Conservation (phyloP, 2,329 filamentous ascomycete genomes). For the Helminthosporium solani region DNA sequence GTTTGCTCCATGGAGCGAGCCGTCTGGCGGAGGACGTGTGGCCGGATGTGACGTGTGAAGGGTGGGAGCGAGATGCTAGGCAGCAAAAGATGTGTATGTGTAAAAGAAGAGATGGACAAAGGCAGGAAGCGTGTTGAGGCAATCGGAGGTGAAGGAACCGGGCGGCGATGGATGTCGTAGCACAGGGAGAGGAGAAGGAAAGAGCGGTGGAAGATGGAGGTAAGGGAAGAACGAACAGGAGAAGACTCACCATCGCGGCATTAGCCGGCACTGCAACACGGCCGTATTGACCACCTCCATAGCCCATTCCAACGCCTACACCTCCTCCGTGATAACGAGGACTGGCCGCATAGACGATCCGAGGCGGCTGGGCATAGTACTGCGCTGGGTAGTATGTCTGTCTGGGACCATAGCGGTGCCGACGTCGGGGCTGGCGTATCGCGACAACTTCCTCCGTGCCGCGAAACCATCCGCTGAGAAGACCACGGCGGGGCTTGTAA, state of each 20-base stretch:
- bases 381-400: constrained; percentile 29
- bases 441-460: constrained; percentile 3
- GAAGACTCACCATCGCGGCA: constrained; percentile 27
- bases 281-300: constrained; percentile 16
- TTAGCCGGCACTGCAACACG: constrained; percentile 21
- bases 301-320: constrained; percentile 8
- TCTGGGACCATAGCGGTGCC: constrained; percentile 22
- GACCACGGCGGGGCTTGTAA: background rate
- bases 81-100: constrained; percentile 6
- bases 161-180: background rate
- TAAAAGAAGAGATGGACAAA: background rate
- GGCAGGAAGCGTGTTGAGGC: background rate
- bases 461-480: background rate
- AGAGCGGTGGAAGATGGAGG: constrained; percentile 9
- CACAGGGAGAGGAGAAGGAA: constrained; percentile 12
- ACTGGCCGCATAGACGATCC: background rate
- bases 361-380: constrained; percentile 25
- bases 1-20: constrained; percentile 8
- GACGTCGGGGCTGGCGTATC: constrained; percentile 4
- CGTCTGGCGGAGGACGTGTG: background rate
- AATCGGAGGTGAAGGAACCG: constrained; percentile 12
- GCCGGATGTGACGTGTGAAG: constrained; percentile 3
- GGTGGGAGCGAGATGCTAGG: constrained; percentile 12
- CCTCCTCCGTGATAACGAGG: background rate
- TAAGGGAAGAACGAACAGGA: constrained; percentile 11